phyloP scores from a whole-genome alignment of 139 green algal genomes.

The Ostreobium quekettii region DNA sequence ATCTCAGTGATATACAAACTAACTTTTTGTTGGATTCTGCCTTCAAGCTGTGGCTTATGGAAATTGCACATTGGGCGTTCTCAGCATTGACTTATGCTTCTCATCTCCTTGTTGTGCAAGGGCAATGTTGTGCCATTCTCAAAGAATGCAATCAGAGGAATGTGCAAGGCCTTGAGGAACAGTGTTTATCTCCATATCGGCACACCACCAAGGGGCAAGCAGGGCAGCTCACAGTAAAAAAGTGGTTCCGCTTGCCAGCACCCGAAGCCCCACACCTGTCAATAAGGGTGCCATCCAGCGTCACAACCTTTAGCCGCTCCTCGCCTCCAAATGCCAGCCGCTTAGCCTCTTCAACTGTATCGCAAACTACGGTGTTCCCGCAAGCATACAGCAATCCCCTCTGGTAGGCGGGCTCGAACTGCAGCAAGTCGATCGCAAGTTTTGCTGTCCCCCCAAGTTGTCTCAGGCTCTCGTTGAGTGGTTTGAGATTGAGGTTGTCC shows the following conservation, averaged over 20 bases:
- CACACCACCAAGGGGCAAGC: no score
- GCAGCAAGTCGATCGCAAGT: slow-evolving; percentile 76
- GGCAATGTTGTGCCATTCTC: no score
- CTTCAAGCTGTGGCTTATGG: no score
- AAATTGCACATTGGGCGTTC: no score
- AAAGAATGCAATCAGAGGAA: no score
- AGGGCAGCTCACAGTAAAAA: slow-evolving; percentile 9
- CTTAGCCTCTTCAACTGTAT: slow-evolving; percentile 68
- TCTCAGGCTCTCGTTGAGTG: slow-evolving; percentile 71
- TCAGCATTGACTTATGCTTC: no score
- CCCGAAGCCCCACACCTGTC: slow-evolving; percentile 35
- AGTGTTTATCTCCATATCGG: no score
- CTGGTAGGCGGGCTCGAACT: slow-evolving; percentile 51
- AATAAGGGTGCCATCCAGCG: slow-evolving; percentile 82
- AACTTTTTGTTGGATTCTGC: no score
- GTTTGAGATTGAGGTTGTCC: slow-evolving; percentile 26
- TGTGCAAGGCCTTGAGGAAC: no score
- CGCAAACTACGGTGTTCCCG: slow-evolving; percentile 85
- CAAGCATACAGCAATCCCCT: slow-evolving; percentile 61
- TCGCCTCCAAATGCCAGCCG: slow-evolving; percentile 24
- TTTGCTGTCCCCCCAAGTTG: slow-evolving; percentile 58
- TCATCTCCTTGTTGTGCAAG: no score
- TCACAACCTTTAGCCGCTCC: slow-evolving; percentile 51
- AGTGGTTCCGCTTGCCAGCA: background rate
- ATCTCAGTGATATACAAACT: no score